A percentile compares a stretch with the other conserved stretches of the same genome.
phyloP scores from a whole-genome alignment of 768 basidiomycete genomes.

The Leccinum olivaceopallidum region DNA sequence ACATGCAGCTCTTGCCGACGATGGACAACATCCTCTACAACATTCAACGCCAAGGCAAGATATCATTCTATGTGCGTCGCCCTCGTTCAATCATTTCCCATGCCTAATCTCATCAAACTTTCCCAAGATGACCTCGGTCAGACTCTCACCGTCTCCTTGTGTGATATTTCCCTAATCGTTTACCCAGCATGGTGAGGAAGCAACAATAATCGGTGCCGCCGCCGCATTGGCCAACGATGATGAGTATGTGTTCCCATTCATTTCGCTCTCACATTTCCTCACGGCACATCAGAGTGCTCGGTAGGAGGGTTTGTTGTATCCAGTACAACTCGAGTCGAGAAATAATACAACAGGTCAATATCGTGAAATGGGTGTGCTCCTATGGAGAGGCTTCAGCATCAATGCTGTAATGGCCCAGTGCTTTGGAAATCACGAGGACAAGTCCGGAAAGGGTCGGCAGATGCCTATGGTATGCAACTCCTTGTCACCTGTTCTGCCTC shows the following conservation, averaged over 20 bases:
- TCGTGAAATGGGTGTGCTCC: conserved; percentile 86
- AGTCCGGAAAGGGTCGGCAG: conserved; percentile 80
- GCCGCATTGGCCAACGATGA: conserved; percentile 81
- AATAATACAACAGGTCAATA: conserved; percentile 67
- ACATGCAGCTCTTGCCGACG: conserved; percentile 78
- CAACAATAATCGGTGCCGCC: conserved; percentile 84
- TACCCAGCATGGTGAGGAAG: conserved; percentile 84
- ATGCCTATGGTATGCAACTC: conserved; percentile 79
- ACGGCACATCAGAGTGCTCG: conserved; percentile 60
- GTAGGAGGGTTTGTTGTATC: conserved; percentile 33
- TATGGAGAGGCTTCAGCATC: conserved; percentile 83
- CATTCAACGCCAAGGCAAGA: conserved; percentile 91
- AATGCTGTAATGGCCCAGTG: conserved; percentile 90
- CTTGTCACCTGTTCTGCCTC: not conserved
- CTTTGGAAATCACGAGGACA: conserved; percentile 84
- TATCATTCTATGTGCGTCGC: conserved; percentile 78
- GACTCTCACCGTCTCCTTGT: conserved; percentile 30
- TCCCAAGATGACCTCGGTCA: conserved; percentile 76
- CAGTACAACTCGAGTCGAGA: not conserved
- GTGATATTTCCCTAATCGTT: conserved; percentile 1
- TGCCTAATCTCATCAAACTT: conserved; percentile 7
- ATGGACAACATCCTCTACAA: conserved; percentile 90
- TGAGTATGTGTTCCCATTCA: conserved; percentile 56
- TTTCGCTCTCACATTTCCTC: conserved; percentile 5
- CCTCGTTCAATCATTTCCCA: conserved; percentile 1